Conservation (phyloP, 2,329 filamentous ascomycete species). For the Venturia oleaginea region DNA sequence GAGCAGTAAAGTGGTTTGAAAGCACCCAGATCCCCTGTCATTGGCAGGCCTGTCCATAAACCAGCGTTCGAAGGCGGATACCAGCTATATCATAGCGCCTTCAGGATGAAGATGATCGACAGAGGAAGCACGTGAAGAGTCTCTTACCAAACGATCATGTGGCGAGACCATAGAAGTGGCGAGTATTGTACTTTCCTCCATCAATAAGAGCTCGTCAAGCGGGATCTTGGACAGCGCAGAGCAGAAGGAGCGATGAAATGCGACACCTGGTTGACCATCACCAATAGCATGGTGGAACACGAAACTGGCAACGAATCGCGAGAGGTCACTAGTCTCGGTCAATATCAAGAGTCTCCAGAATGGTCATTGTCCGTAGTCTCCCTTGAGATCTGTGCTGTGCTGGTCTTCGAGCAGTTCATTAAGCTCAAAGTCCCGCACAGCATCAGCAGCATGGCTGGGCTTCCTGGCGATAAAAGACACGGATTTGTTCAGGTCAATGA, state of each 20-base stretch:
- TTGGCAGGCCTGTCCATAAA: not conserved
- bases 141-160: not conserved
- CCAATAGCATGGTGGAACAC: constrained; percentile 41
- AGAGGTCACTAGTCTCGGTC: constrained; percentile 5
- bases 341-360: constrained; percentile 39
- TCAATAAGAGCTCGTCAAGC: not conserved
- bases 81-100: not conserved
- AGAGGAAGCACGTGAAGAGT: not conserved
- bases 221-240: constrained; percentile 24
- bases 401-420: constrained; percentile 32
- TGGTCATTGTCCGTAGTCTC: constrained; percentile 25
- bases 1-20: constrained; percentile 27
- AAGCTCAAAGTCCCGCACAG: constrained; percentile 31
- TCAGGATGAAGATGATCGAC: not conserved
- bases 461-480: constrained; percentile 19
- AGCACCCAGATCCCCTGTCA: constrained; percentile 26
- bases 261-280: constrained; percentile 37
- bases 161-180: constrained; percentile 17
- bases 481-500: constrained; percentile 32
- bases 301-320: constrained; percentile 36
- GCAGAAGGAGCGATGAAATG: constrained; percentile 37
- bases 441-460: not conserved
- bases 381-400: constrained; percentile 27
- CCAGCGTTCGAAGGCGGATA: not conserved
- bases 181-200: constrained; percentile 19